Percentiles rank a stretch among this genome's conserved stretches.
phyloP scores from a whole-genome alignment of 345 rosid species.

The Passiflora organensis region DNA sequence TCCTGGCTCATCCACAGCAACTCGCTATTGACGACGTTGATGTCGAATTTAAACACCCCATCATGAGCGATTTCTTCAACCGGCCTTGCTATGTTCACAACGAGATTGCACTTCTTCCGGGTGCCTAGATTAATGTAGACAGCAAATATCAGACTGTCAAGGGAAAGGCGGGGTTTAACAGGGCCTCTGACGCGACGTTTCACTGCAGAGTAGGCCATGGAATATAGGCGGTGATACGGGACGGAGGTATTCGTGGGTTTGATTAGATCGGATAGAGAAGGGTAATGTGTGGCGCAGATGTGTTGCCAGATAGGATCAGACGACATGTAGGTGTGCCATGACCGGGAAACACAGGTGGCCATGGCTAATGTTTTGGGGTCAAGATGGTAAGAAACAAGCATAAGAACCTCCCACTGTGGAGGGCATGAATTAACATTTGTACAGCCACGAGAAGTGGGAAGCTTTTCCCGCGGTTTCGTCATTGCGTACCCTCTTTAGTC shows the following conservation, averaged over 20 bases:
- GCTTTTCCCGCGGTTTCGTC: no score
- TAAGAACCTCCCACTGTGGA: constrained; percentile 37
- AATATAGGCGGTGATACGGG: constrained; percentile 33
- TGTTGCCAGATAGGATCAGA: constrained; percentile 40
- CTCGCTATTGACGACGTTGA: background rate
- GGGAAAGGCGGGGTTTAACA: constrained; percentile 28
- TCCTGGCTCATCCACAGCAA: background rate
- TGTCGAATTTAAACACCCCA: constrained; percentile 20
- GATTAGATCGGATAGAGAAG: constrained; percentile 39
- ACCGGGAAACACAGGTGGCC: constrained; percentile 42
- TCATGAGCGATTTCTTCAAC: constrained; percentile 5
- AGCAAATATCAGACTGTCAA: constrained; percentile 29
- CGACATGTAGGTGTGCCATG: constrained; percentile 39
- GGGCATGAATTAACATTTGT: no score
- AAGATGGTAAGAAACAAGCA: constrained; percentile 32
- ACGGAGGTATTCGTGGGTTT: constrained; percentile 18
- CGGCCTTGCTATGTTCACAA: constrained; percentile 13
- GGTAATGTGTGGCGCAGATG: constrained; percentile 20
- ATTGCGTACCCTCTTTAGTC: no score
- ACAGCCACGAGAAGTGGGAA: no score
- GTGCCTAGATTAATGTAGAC: background rate
- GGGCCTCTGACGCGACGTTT: constrained; percentile 26
- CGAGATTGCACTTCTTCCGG: background rate
- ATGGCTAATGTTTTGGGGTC: constrained; percentile 40
- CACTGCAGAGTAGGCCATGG: constrained; percentile 25